Conservation (phyloP, 1,284 basidiomycete species). For the Rugosomyces carneus region DNA sequence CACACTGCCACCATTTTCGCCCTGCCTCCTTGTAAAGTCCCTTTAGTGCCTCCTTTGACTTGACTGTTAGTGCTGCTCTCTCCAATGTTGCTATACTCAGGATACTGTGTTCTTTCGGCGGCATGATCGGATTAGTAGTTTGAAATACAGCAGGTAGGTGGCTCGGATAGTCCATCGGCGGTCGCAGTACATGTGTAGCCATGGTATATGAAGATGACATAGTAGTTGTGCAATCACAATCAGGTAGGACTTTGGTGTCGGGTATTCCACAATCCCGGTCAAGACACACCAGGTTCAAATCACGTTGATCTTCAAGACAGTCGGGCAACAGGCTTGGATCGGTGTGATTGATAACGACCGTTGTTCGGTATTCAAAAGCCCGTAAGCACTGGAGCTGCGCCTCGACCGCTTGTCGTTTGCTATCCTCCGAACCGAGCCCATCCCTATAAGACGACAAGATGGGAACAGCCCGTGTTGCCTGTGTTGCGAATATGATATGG, state of each 20-base stretch:
- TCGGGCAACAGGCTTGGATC: conserved; percentile 53
- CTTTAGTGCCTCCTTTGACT: conserved; percentile 44
- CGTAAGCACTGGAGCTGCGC: conserved; percentile 36
- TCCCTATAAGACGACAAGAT: conserved; percentile 39
- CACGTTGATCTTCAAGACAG: conserved; percentile 42
- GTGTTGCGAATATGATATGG: conserved; percentile 66
- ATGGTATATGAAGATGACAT: conserved; percentile 50
- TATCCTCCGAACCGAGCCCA: conserved; percentile 24
- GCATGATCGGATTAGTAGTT: conserved; percentile 68
- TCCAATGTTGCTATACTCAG: conserved; percentile 56
- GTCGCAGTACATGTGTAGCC: conserved; percentile 52
- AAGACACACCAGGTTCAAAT: conserved; percentile 55
- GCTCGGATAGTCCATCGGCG: conserved; percentile 26
- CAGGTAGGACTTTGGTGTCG: conserved; percentile 5
- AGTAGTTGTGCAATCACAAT: conserved; percentile 10
- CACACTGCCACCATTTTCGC: conserved; percentile 33
- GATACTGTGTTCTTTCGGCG: conserved; percentile 40
- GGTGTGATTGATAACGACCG: conserved; percentile 66
- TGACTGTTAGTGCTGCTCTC: conserved; percentile 49
- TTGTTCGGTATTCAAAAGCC: conserved; percentile 42
- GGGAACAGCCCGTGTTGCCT: conserved; percentile 53
- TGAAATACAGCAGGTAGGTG: conserved; percentile 46
- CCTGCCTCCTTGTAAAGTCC: conserved; percentile 33
- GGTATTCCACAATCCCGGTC: conserved; percentile 8
- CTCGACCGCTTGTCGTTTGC: conserved; percentile 26